phyloP scores from a whole-genome alignment of 768 basidiomycete species.

The Neoboletus subvelutipes region DNA sequence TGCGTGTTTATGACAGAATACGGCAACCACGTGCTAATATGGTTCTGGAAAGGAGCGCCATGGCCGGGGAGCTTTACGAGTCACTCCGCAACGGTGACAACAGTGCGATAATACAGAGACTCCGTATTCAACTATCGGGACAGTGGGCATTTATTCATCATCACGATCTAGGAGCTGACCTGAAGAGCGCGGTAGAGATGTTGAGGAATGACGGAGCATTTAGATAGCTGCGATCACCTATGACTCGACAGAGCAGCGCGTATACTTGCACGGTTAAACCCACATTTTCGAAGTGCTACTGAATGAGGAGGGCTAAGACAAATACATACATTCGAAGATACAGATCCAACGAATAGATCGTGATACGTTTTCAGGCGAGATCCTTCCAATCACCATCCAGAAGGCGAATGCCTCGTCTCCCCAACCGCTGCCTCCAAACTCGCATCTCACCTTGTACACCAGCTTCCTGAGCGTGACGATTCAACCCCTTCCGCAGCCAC shows the following conservation, averaged over 20 bases:
- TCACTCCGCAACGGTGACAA: slow-evolving; percentile 33
- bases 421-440: slow-evolving; percentile 66
- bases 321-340: slow-evolving; percentile 5
- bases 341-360: slow-evolving; percentile 9
- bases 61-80: slow-evolving; percentile 43
- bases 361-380: slow-evolving; percentile 21
- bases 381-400: slow-evolving; percentile 75
- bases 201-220: slow-evolving; percentile 14
- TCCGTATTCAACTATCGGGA: slow-evolving; percentile 35
- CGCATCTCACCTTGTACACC: slow-evolving; percentile 82
- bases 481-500: slow-evolving; percentile 72
- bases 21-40: slow-evolving; percentile 49
- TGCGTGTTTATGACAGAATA: slow-evolving; percentile 45
- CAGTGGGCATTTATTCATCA: slow-evolving; percentile 52
- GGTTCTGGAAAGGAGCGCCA: slow-evolving; percentile 43
- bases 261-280: not conserved
- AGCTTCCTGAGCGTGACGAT: slow-evolving; percentile 60
- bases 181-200: slow-evolving; percentile 31
- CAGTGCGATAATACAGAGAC: slow-evolving; percentile 26
- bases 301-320: slow-evolving; percentile 5
- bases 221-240: not conserved
- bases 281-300: not conserved
- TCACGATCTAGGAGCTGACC: slow-evolving; percentile 44
- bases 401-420: slow-evolving; percentile 55
- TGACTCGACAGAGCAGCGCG: not conserved